Conservation (phyloP, 129 eudicot genomes). For the Pittosporum tobira region DNA sequence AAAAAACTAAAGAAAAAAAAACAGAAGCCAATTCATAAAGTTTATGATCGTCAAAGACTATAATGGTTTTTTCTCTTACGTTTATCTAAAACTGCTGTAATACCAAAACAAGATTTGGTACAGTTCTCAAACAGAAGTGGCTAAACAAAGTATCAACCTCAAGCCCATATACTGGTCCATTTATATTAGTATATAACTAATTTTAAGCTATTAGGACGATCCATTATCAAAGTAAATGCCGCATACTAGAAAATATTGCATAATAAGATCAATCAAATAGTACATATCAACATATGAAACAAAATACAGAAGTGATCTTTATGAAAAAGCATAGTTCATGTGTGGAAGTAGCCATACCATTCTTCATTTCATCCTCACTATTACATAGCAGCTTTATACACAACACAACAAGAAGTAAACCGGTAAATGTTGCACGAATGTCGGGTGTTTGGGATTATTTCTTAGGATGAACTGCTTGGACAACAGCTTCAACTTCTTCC, state of each 20-base stretch:
- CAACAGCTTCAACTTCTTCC: slow-evolving; percentile 83
- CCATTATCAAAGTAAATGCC: not conserved
- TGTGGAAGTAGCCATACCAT: not conserved
- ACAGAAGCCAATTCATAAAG: too few relatives aligned
- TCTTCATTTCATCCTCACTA: not conserved
- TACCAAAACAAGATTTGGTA: too few relatives aligned
- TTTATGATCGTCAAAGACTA: too few relatives aligned
- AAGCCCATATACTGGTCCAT: not conserved
- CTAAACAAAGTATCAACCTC: too few relatives aligned
- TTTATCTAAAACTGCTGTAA: too few relatives aligned
- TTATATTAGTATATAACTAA: not conserved
- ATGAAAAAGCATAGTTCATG: not conserved
- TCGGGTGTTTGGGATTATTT: slow-evolving; percentile 23
- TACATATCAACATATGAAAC: not conserved
- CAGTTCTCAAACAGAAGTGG: too few relatives aligned
- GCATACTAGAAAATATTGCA: too few relatives aligned
- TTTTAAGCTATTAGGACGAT: not conserved
- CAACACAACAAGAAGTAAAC: not conserved
- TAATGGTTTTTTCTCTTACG: too few relatives aligned
- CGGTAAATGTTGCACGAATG: not conserved
- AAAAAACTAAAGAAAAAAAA: too few relatives aligned
- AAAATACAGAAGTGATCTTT: not conserved
- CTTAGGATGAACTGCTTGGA: slow-evolving; percentile 41
- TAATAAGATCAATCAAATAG: too few relatives aligned
- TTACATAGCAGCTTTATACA: not conserved